Evolutionary conservation across 2,329 filamentous ascomycete species (phyloP).

Genomic region (Plectosphaerella cucumerina): DNA sequence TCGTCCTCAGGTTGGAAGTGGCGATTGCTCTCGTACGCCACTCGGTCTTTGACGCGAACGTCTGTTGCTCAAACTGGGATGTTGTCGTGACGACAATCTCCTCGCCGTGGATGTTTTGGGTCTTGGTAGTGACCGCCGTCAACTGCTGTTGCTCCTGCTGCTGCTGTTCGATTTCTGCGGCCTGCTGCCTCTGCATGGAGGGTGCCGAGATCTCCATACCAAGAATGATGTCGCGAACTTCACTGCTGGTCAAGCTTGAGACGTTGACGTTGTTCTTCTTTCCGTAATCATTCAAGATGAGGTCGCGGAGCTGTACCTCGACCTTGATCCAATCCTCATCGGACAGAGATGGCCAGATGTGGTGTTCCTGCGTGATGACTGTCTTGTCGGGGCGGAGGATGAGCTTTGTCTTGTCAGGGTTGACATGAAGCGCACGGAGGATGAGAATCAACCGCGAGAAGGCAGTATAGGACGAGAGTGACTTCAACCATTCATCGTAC

Average conservation of each 20-base stretch:
- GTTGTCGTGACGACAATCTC: conserved; percentile 98
- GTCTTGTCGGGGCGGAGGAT: conserved; percentile 94
- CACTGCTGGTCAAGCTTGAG: conserved; percentile 90
- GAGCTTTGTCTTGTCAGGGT: conserved; percentile 97
- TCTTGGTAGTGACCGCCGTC: conserved; percentile 96
- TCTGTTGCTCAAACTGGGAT: conserved; percentile 95
- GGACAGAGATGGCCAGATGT: conserved; percentile 92
- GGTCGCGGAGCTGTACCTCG: conserved; percentile 90
- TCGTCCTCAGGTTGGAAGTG: conserved; percentile 87
- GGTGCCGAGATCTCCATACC: conserved; percentile 99
- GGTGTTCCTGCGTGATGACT: conserved; percentile 96
- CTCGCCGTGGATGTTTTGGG: conserved; percentile 92
- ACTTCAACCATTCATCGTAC: conserved; percentile 98
- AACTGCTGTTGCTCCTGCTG: conserved; percentile 95
- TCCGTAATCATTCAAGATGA: conserved; percentile 97
- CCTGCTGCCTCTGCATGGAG: conserved; percentile 96
- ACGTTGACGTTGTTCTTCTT: conserved; percentile 99
- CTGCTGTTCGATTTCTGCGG: conserved; percentile 98
- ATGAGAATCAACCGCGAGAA: conserved; percentile 95
- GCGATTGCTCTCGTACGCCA: conserved; percentile 97
- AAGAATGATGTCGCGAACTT: conserved; percentile 96
- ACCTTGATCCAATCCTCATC: conserved; percentile 99
- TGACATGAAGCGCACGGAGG: conserved; percentile 90
- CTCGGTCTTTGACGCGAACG: conserved; percentile 97
- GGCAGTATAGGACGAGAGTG: conserved; percentile 95